These are phyloP conservation scores for Ziziphus jujuba DNA, from an alignment of 306 rosid species.

Conservation along the genomic window DNA sequence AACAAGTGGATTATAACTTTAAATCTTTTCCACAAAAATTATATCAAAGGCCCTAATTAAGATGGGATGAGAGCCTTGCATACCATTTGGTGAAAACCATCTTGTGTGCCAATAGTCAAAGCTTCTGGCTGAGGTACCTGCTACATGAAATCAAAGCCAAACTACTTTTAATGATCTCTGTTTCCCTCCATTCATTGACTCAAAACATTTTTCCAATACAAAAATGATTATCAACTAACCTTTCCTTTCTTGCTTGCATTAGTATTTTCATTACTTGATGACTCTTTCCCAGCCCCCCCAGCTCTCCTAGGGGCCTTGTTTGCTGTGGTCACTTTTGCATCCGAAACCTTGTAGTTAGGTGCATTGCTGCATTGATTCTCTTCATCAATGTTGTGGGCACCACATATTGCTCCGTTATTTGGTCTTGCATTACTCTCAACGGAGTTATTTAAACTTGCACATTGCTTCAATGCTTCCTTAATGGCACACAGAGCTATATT, in stretches of 20 bases:
- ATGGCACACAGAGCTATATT: constrained; percentile 26
- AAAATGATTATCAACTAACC: constrained; percentile 7
- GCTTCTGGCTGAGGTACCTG: constrained; percentile 19
- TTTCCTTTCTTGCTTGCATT: constrained; percentile 23
- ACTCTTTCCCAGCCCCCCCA: constrained; percentile 18
- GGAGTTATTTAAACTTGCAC: constrained; percentile 16
- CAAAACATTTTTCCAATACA: too few relatives aligned
- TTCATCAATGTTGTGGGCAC: constrained; percentile 16
- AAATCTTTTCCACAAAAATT: not conserved
- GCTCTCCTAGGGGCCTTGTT: constrained; percentile 19
- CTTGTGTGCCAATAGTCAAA: constrained; percentile 4
- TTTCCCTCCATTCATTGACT: too few relatives aligned
- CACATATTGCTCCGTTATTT: constrained; percentile 3
- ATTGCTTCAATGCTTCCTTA: constrained; percentile 31
- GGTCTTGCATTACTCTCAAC: constrained; percentile 21
- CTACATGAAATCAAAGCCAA: not conserved
- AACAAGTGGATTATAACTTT: too few relatives aligned
- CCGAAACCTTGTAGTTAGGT: constrained; percentile 15
- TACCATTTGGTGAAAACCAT: constrained; percentile 14
- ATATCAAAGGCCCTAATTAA: not conserved
- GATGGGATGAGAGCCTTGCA: not conserved
- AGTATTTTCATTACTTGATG: constrained; percentile 5
- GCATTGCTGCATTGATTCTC: constrained; percentile 16
- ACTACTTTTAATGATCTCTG: not conserved
- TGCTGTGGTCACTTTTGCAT: constrained; percentile 10